A percentile compares a stretch with the other conserved stretches of the same genome.
phyloP scores from a whole-genome alignment of 2,329 filamentous ascomycete species.

The Penicillium capsulatum region DNA sequence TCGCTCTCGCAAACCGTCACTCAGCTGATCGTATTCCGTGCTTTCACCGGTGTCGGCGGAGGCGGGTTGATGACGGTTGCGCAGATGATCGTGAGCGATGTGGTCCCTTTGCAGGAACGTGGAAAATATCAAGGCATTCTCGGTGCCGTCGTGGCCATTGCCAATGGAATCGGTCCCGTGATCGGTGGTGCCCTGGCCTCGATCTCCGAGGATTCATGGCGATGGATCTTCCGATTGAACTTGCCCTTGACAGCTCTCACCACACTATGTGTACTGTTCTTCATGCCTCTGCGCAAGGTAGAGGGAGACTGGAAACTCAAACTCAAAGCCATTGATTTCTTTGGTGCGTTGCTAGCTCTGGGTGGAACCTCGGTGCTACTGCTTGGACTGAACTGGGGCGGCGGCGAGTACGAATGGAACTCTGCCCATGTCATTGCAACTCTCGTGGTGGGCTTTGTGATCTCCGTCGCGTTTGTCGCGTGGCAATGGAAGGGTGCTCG shows the following conservation, averaged over 20 bases:
- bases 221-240: constrained; percentile 55
- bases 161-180: constrained; percentile 54
- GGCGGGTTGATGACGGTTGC: constrained; percentile 57
- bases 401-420: constrained; percentile 55
- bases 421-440: constrained; percentile 54
- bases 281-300: constrained; percentile 56
- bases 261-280: constrained; percentile 48
- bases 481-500: constrained; percentile 35
- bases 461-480: constrained; percentile 27
- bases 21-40: constrained; percentile 59
- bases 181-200: constrained; percentile 52
- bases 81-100: constrained; percentile 60
- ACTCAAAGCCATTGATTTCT: constrained; percentile 50
- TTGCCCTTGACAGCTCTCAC: constrained; percentile 50
- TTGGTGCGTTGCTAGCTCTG: constrained; percentile 47
- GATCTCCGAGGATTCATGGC: constrained; percentile 45
- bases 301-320: constrained; percentile 52
- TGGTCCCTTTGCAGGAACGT: constrained; percentile 56
- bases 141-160: constrained; percentile 51
- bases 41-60: constrained; percentile 56
- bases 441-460: constrained; percentile 47
- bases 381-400: constrained; percentile 56
- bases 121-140: constrained; percentile 57
- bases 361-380: constrained; percentile 46
- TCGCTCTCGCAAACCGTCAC: constrained; percentile 54